Base-by-base conservation (phyloP, 164 flowering plant species). In the Amborella trichopoda region DNA sequence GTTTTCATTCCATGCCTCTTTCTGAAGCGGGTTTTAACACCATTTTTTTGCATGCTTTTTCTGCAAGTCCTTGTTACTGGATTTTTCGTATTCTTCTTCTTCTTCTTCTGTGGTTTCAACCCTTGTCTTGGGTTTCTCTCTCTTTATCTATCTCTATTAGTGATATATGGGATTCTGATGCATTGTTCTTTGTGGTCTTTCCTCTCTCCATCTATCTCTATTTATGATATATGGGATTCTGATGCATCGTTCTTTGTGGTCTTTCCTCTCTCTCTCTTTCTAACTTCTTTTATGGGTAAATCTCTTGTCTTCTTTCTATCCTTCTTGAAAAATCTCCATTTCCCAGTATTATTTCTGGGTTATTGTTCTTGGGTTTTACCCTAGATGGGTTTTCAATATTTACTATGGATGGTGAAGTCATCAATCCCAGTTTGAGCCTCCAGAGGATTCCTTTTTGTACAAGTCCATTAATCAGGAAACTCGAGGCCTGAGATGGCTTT, bases 391-490 rank as follows among this genome's bases (percentile, higher is more conserved):
- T 14, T 44, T 10, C 37, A 42, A 32, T 2, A 48, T 6, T 34
- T 28, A 20, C 28, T 37, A 18, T 8, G 22, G 12, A 19, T 13
- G 6, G 41, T 17, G 16, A 22, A 47, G 39, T 43, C 39, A 23
- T 17, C 12, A 23, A 55, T 56, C 53, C 61, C 65, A 42, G 55
- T 59, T 56, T 63, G 56, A 61, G 54, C 9, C 23, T 28, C 14
- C 8, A 6, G 1, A 12, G 34, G 30, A 6, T 42, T 18, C 33
- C 5, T 40, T 16, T 6, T 27, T 20, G 45, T 5, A 37, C 28
- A 18, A 17, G 39, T 25, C 6, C 12, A 37, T 37, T 37, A 13
- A 4, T 4, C 4, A 37, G 17, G 9, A 5, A 37, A 4, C 40
- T 26, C 23, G 19, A 17, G 5, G 23, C 53, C 45, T 55, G 52